A percentile compares a stretch with the other conserved stretches of the same genome.
phyloP scores from a whole-genome alignment of 2,329 filamentous ascomycete species.

The Pseudogymnoascus verrucosus region DNA sequence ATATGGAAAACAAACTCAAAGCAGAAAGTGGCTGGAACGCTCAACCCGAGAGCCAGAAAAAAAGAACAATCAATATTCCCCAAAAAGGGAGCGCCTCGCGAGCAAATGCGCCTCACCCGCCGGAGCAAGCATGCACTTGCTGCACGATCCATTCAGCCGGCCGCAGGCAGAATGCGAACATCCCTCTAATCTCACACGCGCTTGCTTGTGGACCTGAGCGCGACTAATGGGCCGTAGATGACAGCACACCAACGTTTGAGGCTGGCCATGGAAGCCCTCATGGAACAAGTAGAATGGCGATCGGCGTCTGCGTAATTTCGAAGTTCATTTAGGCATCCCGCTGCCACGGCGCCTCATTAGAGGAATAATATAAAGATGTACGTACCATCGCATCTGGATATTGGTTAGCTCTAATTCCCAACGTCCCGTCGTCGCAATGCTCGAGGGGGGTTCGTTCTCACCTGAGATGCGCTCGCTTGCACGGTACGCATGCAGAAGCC shows the following conservation, averaged over 20 bases:
- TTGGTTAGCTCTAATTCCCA: slow-evolving; percentile 26
- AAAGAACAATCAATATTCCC: neutral
- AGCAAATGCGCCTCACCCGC: neutral
- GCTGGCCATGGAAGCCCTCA: neutral
- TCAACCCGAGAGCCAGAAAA: neutral
- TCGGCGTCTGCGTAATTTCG: slow-evolving; percentile 1
- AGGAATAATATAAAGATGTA: slow-evolving; percentile 26
- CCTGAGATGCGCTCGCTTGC: slow-evolving; percentile 74
- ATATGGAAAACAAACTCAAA: neutral
- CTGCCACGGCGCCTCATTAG: neutral
- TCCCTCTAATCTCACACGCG: slow-evolving; percentile 3
- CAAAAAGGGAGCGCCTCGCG: neutral
- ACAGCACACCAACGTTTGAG: neutral
- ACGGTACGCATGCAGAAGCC: slow-evolving; percentile 76
- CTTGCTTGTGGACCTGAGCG: slow-evolving; percentile 1
- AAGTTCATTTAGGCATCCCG: neutral
- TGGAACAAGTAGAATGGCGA: neutral
- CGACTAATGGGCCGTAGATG: neutral
- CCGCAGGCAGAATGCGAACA: neutral
- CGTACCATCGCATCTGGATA: slow-evolving; percentile 55
- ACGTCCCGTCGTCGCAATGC: neutral
- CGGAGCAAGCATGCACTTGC: neutral
- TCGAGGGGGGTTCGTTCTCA: slow-evolving; percentile 25
- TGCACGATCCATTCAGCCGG: slow-evolving; percentile 2
- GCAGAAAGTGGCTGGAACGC: neutral